phyloP scores from a whole-genome alignment of 2,329 filamentous ascomycete species.

The Aspergillus pseudotamarii region DNA sequence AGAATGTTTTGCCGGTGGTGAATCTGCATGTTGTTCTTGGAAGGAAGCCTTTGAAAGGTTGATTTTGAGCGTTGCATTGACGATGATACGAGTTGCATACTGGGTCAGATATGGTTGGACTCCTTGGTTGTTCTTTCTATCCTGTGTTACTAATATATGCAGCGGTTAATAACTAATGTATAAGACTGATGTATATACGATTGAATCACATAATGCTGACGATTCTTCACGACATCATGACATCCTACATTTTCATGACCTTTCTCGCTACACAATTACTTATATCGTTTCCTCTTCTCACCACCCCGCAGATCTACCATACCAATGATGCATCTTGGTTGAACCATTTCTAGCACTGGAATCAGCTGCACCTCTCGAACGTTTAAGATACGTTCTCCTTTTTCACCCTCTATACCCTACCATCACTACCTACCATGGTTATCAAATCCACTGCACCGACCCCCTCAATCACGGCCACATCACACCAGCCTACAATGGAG shows the following conservation, averaged over 20 bases:
- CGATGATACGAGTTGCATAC: neutral
- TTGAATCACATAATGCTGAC: neutral
- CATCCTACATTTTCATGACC: neutral
- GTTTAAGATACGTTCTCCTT: neutral
- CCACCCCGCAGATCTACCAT: too few relatives aligned
- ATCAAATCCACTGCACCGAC: neutral
- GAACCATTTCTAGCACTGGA: neutral
- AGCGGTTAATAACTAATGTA: neutral
- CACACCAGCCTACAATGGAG: neutral
- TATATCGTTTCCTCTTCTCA: neutral
- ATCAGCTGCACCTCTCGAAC: neutral
- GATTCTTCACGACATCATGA: neutral
- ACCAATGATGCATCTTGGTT: too few relatives aligned
- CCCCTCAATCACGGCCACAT: neutral
- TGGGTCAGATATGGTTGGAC: neutral
- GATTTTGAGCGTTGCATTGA: neutral
- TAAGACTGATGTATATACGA: neutral
- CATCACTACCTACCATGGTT: neutral
- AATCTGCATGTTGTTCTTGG: constrained; percentile 23
- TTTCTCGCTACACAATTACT: neutral
- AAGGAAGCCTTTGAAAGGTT: constrained; percentile 9
- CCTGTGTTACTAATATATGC: neutral
- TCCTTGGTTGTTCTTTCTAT: neutral
- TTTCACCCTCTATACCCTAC: neutral
- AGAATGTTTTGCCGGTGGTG: constrained; percentile 17